Conservation (phyloP, 225 moss, liverwort and hornwort species). For the Physcomitrellopsis africana region DNA sequence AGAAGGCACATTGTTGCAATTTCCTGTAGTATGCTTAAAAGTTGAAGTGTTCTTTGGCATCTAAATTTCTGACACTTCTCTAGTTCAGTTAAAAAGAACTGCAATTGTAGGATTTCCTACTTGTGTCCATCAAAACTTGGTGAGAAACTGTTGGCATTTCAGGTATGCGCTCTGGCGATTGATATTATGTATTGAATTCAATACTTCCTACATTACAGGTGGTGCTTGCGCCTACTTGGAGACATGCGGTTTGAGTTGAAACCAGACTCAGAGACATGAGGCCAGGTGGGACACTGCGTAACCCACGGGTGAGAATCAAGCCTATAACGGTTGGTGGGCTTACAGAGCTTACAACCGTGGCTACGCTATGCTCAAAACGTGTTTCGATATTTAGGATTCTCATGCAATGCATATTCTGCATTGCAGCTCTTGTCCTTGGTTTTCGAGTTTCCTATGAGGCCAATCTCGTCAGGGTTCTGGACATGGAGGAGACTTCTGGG, state of each 20-base stretch:
- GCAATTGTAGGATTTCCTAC: too few relatives aligned
- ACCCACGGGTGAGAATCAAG: constrained; percentile 57
- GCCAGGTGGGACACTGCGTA: constrained; percentile 57
- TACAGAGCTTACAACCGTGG: constrained; percentile 19
- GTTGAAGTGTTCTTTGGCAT: too few relatives aligned
- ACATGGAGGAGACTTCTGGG: constrained; percentile 42
- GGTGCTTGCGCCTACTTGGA: constrained; percentile 44
- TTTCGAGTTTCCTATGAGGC: constrained; percentile 77
- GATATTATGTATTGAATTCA: background rate
- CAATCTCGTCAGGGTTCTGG: constrained; percentile 47
- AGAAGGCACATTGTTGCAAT: background rate
- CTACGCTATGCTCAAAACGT: constrained; percentile 44
- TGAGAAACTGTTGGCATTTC: background rate
- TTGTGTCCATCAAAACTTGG: too few relatives aligned
- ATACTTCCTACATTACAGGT: constrained; percentile 30
- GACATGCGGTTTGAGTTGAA: constrained; percentile 43
- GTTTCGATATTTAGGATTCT: constrained; percentile 46
- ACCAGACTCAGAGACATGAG: constrained; percentile 58
- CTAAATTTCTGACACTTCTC: too few relatives aligned
- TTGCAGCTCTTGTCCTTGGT: constrained; percentile 66
- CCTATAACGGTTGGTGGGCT: constrained; percentile 33
- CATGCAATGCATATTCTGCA: constrained; percentile 67
- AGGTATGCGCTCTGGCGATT: constrained; percentile 14
- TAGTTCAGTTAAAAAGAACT: too few relatives aligned
- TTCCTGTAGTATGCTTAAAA: background rate